Conservation (phyloP, 2,329 filamentous ascomycete genomes). For the Iodosphaeria phyllophila region DNA sequence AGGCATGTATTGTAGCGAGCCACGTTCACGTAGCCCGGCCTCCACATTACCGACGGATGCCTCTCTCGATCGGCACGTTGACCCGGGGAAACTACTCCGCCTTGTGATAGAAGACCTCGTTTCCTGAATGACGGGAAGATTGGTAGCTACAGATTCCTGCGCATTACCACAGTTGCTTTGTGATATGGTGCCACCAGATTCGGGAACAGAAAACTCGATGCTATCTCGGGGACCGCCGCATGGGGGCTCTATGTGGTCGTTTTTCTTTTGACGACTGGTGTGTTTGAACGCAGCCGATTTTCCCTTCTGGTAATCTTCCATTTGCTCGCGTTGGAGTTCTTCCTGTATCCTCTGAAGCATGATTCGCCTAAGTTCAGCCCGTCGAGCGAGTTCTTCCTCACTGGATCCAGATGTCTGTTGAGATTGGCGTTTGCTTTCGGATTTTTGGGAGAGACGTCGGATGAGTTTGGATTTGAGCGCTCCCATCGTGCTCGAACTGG, state of each 20-base stretch:
- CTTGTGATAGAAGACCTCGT: conserved; percentile 2
- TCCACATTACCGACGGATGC: conserved; percentile 2
- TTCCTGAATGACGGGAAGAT: background rate
- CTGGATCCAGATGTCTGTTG: conserved; percentile 21
- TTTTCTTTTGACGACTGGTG: conserved; percentile 10
- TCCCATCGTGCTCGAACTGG: conserved; percentile 21
- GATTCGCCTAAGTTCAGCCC: conserved; percentile 35
- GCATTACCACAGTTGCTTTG: background rate
- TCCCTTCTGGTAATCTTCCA: conserved; percentile 14
- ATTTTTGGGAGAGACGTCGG: conserved; percentile 26
- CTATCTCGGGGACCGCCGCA: conserved; percentile 26
- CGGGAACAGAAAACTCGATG: conserved; percentile 24
- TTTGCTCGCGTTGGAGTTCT: conserved; percentile 29
- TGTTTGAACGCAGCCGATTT: too few relatives aligned
- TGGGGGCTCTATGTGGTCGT: conserved; percentile 12
- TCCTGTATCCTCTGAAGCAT: conserved; percentile 38
- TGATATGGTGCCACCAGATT: conserved; percentile 3
- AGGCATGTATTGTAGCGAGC: conserved; percentile 6
- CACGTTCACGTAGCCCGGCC: conserved; percentile 4
- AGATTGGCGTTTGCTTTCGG: conserved; percentile 16
- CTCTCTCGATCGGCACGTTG: conserved; percentile 3
- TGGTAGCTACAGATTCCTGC: background rate
- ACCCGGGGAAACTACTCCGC: conserved; percentile 6
- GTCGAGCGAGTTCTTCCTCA: conserved; percentile 31
- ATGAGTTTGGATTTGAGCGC: conserved; percentile 25